These are phyloP conservation scores for Coniochaeta sp. DNA, from an alignment of 2,329 filamentous ascomycete genomes.

Conservation along the genomic window DNA sequence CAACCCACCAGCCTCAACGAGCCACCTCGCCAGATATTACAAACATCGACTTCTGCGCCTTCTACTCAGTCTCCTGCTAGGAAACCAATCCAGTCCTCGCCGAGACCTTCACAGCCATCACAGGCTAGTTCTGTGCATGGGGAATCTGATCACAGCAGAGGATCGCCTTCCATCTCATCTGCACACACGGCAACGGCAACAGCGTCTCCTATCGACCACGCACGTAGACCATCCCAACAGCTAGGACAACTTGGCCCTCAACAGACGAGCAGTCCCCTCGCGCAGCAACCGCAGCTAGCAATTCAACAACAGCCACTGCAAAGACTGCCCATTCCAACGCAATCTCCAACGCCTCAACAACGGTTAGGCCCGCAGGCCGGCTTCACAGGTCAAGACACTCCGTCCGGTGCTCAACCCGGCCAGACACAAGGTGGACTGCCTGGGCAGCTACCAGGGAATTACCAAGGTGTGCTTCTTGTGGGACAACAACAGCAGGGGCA, in stretches of 20 bases:
- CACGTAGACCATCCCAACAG: not conserved
- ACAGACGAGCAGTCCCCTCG: not conserved
- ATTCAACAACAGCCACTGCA: not conserved
- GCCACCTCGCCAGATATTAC: not conserved
- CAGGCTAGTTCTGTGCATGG: not conserved
- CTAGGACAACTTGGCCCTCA: not conserved
- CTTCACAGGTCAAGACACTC: not conserved
- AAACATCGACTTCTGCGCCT: not conserved
- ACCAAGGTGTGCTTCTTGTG: not conserved
- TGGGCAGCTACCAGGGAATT: not conserved
- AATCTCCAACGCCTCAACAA: not conserved
- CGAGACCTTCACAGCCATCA: not conserved
- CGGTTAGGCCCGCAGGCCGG: not conserved
- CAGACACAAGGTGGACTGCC: not conserved
- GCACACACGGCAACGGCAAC: not conserved
- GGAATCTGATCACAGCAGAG: not conserved
- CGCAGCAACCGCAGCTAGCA: not conserved
- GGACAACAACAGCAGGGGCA: not conserved
- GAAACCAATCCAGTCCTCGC: not conserved
- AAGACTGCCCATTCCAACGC: not conserved
- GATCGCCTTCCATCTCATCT: not conserved
- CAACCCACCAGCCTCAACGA: not conserved
- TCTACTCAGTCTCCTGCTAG: not conserved
- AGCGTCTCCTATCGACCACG: not conserved
- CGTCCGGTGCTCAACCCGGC: not conserved